These are phyloP conservation scores for Fusarium sp. DNA, from an alignment of 2,329 filamentous ascomycete species.

Conservation along the genomic window DNA sequence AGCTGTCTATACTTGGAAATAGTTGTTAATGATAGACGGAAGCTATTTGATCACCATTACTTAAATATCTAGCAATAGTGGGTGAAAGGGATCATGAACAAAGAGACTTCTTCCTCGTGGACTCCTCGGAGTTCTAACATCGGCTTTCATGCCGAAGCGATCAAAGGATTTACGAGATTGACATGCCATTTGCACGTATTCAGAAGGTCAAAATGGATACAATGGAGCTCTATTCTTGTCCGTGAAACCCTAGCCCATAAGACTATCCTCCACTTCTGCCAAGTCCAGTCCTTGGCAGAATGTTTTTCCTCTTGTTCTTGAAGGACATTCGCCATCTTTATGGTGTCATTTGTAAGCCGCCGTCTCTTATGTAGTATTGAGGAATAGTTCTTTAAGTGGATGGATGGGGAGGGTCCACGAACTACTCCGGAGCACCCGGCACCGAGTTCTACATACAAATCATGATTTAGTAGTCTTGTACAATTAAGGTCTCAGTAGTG, in stretches of 20 bases:
- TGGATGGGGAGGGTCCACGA: background rate
- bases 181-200: background rate
- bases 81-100: background rate
- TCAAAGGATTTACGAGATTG: background rate
- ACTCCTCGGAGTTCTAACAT: background rate
- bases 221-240: background rate
- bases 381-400: background rate
- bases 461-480: background rate
- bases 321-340: background rate
- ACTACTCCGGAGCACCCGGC: background rate
- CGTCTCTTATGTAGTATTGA: background rate
- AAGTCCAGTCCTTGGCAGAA: background rate
- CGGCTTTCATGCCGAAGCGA: background rate
- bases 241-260: background rate
- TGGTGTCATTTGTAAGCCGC: background rate
- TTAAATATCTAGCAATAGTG: background rate
- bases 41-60: background rate
- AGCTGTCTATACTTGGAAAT: background rate
- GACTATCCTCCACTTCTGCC: background rate
- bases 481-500: background rate
- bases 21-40: background rate
- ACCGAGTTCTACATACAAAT: background rate
- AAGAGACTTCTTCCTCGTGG: background rate
- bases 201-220: background rate
- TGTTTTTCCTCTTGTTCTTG: background rate